Base-by-base conservation (phyloP, 1,139 yeast species). In the Sugiyamaella novakii region DNA sequence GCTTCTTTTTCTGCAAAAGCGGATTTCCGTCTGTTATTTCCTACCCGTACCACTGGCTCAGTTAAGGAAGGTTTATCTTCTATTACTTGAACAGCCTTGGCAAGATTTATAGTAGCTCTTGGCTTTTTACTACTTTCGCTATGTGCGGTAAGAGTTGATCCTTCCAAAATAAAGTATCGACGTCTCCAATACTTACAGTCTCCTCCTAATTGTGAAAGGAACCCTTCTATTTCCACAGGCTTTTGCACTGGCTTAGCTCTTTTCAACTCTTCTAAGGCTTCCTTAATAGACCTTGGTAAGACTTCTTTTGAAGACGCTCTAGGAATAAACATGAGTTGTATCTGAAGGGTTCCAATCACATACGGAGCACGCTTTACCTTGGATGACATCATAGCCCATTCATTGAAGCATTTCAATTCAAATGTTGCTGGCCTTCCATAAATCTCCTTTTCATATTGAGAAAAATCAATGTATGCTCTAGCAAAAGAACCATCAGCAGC, bases 401-500 rank as follows among this genome's bases (percentile, higher is more conserved):
- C 95, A 62, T 88, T 88, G 65, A 79, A 79, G 60, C 92, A 78
- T 12, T 81, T 78, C 50, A 87, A 67, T 47, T 77, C 76, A 60
- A 80, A 77, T 45, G 73, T 73, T 38, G 73, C 71, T 0, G 81
- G 74, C 46, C 70, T 69, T 22, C 87, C 85, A 15, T 77, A 78
- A 27, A 84, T 71, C 37, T 74, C 74, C 21, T 72, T 68, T 59
- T 81, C 82, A 59, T 78, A 78, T 54, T 81, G 81, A 36, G 78
- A 76, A 56, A 89, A 78, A 43, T 78, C 78, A 50, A 89, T 72
- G 57, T 82, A 81, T 52, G 87, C 78, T 57, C 91, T 76, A 2
- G 87, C 96, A 72, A 87, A 88, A 8, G 96, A 85, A 1, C 98
- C 98, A 68, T 91, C 97, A 44, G 73, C 74, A 1, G 96, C 95